A percentile compares a stretch with the other conserved stretches of the same genome.
Evolutionary conservation across 1,284 basidiomycete species (phyloP).

Genomic region (Cryptococcus sp.): DNA sequence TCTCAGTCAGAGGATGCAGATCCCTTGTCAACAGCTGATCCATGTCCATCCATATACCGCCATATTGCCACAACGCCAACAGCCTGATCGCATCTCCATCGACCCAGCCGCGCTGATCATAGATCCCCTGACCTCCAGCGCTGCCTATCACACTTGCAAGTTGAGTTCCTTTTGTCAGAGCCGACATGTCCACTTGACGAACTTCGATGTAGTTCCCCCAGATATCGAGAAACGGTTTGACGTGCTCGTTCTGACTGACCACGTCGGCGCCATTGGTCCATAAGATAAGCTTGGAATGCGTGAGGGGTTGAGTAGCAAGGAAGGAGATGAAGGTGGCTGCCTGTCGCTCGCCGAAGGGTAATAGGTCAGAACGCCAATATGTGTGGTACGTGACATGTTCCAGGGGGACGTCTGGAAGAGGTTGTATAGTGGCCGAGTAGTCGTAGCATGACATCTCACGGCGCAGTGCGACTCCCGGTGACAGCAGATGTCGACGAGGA

Average conservation of each 20-base stretch:
- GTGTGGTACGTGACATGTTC: slow-evolving; percentile 73
- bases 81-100: slow-evolving; percentile 86
- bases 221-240: slow-evolving; percentile 63
- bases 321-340: slow-evolving; percentile 85
- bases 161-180: slow-evolving; percentile 71
- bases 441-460: slow-evolving; percentile 84
- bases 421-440: slow-evolving; percentile 73
- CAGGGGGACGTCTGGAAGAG: slow-evolving; percentile 41
- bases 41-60: slow-evolving; percentile 95
- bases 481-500: slow-evolving; percentile 66
- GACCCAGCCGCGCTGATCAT: slow-evolving; percentile 82
- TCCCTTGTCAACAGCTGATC: slow-evolving; percentile 84
- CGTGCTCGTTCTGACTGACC: slow-evolving; percentile 59
- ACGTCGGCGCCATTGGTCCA: slow-evolving; percentile 83
- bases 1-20: slow-evolving; percentile 76
- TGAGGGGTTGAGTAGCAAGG: slow-evolving; percentile 79
- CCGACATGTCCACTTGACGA: slow-evolving; percentile 65
- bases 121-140: slow-evolving; percentile 23
- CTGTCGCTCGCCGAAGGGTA: slow-evolving; percentile 73
- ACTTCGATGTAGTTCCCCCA: slow-evolving; percentile 73
- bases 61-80: slow-evolving; percentile 82
- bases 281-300: slow-evolving; percentile 67
- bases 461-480: slow-evolving; percentile 72
- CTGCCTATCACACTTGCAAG: slow-evolving; percentile 59
- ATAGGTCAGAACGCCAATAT: slow-evolving; percentile 86